Evolutionary conservation across 2,329 filamentous ascomycete genomes (phyloP), one percentile per base, ranked within the genome.

Genomic region (Dichotomopilus funicola): DNA sequence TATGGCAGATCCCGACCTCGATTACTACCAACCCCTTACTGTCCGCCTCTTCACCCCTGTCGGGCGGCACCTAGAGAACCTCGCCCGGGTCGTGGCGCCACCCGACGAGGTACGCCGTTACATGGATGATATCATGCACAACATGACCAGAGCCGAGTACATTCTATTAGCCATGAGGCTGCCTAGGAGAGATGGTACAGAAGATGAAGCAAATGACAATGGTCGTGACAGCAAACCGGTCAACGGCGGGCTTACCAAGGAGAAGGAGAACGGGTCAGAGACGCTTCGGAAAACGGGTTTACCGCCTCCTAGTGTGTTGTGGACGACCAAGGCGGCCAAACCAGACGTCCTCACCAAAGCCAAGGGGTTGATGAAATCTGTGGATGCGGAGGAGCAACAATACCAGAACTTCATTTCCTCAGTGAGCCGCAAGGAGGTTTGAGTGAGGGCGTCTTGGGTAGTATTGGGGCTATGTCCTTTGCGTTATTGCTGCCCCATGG

Each of bases 21-120:
- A 90, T 64, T 89, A 88, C 70, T 92, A 90, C 66, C 86, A 91
- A 62, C 88, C 88, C 1, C 78, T 91, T 34, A 86, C 79, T 0
- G 78, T 88, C 51, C 78, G 82, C 13, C 69, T 88, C 31, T 78
- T 77, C 55, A 75, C 81, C 0, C 72, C 73, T 9, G 75, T 75
- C 37, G 78, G 78, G 1, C 78, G 79, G 45, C 75, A 83, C 58
- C 72, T 87, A 4, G 84, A 87, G 59, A 77, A 82, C 47, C 68
- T 88, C 11, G 74, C 77, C 19, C 75, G 79, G 50, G 80, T 85
- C 1, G 82, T 87, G 35, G 82, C 82, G 19, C 80, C 81, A 2
- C 74, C 75, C 34, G 82, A 86, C 12, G 82, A 86, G 61, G 85
- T 87, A 27, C 72, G 73, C 48, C 75, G 79, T 46, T 86, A 87